These are phyloP conservation scores for Stagonosporopsis cucurbitacearum DNA, from an alignment of 2,329 filamentous ascomycete species.

Conservation along the genomic window DNA sequence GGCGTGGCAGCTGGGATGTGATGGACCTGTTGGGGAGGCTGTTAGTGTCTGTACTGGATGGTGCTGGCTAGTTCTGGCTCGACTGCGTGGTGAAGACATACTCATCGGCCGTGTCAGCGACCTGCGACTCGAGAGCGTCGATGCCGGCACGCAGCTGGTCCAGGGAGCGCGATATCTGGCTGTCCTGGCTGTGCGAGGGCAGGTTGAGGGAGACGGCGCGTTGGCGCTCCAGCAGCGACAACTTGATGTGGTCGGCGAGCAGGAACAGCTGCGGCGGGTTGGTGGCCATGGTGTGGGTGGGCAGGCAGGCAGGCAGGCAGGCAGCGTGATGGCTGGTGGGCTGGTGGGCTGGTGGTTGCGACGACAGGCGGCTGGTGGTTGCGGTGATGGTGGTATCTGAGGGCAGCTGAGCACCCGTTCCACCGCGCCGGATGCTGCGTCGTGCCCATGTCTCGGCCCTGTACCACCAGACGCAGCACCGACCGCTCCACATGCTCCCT, in stretches of 20 bases:
- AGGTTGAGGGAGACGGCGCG: constrained; percentile 82
- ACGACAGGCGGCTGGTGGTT: too few species aligned
- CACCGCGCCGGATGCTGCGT: background rate
- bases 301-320: too few species aligned
- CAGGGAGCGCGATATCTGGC: constrained; percentile 85
- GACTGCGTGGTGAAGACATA: constrained; percentile 35
- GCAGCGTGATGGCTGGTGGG: background rate
- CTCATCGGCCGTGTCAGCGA: constrained; percentile 67
- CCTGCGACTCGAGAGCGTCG: constrained; percentile 68
- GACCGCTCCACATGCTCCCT: constrained; percentile 12
- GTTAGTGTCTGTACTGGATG: too few species aligned
- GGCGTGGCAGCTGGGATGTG: constrained; percentile 66
- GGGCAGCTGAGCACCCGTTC: background rate
- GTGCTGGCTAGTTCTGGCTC: too few species aligned
- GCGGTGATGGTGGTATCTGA: background rate
- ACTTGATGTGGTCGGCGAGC: constrained; percentile 94
- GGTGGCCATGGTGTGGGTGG: constrained; percentile 44
- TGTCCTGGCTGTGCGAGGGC: constrained; percentile 80
- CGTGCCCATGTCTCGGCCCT: constrained; percentile 5
- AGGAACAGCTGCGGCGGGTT: constrained; percentile 81
- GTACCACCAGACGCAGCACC: constrained; percentile 18
- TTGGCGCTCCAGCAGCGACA: constrained; percentile 90
- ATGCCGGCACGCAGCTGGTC: constrained; percentile 86
- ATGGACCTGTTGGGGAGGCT: too few species aligned
- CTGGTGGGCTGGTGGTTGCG: background rate